phyloP scores from a whole-genome alignment of 495 filamentous ascomycete species.

The Penicillium bovifimosum region DNA sequence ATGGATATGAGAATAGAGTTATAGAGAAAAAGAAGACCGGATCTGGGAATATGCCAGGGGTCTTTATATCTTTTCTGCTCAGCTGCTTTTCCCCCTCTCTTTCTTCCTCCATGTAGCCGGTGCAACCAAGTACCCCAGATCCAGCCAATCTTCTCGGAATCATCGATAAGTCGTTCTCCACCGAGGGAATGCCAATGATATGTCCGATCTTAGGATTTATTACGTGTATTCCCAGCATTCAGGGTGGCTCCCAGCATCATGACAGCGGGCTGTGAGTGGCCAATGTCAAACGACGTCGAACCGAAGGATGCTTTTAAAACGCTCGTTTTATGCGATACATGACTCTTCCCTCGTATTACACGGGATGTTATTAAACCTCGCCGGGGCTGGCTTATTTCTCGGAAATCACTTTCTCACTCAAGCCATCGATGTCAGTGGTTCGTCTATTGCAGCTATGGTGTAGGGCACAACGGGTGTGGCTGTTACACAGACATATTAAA shows the following conservation, averaged over 20 bases:
- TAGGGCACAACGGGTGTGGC: background rate
- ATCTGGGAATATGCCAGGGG: background rate
- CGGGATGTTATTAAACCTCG: conserved; percentile 3
- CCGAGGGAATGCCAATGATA: background rate
- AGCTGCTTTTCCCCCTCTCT: background rate
- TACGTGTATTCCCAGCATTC: conserved; percentile 5
- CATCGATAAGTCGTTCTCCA: background rate
- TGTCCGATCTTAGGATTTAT: conserved; percentile 7
- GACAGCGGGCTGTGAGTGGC: conserved; percentile 11
- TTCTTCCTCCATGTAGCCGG: background rate
- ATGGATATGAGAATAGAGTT: background rate
- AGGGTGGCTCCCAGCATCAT: conserved; percentile 21
- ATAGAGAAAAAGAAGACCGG: background rate
- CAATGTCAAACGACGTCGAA: background rate
- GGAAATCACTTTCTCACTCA: background rate
- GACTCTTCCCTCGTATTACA: conserved; percentile 13
- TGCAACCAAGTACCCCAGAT: conserved; percentile 3
- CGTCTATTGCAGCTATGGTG: background rate
- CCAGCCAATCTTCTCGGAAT: conserved; percentile 13
- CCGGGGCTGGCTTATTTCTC: background rate
- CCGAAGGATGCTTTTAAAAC: conserved; percentile 5
- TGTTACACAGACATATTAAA: background rate
- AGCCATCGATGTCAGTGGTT: conserved; percentile 15
- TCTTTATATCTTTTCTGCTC: conserved; percentile 18
- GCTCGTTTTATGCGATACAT: conserved; percentile 4